Base-by-base conservation (phyloP, 495 filamentous ascomycete genomes). In the Xylaria cubensis region DNA sequence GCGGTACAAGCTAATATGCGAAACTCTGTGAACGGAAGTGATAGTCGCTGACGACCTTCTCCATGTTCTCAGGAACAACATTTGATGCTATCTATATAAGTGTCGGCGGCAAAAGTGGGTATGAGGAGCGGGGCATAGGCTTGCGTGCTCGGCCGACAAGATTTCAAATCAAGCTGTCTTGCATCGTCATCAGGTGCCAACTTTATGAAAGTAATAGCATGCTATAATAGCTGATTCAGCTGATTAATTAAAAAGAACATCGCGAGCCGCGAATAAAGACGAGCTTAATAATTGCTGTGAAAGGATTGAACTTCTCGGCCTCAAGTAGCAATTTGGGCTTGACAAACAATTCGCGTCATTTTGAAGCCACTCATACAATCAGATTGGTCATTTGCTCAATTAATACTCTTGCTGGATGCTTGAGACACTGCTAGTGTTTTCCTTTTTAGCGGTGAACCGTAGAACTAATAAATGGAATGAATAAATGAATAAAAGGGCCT, bases 181-280 rank as follows among this genome's bases (percentile, higher is more conserved):
- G 26, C 24, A 32, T 29, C 29, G 53, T 56, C 53, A 56, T 56
- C 26, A 56, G 53, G 53, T 56, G 53, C 53, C 53, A 56, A 32
- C 26, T 13, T 53, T 26, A 26, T 39, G 36, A 39, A 39, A 39
- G 36, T 39, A 39, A 21, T 4, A 39, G 29, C 34, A 59, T 34
- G 7, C 24, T 56, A 10, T 17, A 32, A 56, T 56, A 6, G 63
- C 63, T 65, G 63, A 64, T 64, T 64, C 46, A 64, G 62, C 62
- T 64, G 62, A 65, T 61, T 61, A 61, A 61, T 61, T 56, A 2
- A 0, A 13, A 44, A 0, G 3, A 7, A 4, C 32, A 3, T 64
- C 1, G 36, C 17, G 4, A 15, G 21, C 2, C 61, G 61, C 36
- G 58, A 39, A 39, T 61, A 61, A 34, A 19, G 17, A 39, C 9